phyloP scores from a whole-genome alignment of 179 eudicot genomes.

The Silene coronaria region DNA sequence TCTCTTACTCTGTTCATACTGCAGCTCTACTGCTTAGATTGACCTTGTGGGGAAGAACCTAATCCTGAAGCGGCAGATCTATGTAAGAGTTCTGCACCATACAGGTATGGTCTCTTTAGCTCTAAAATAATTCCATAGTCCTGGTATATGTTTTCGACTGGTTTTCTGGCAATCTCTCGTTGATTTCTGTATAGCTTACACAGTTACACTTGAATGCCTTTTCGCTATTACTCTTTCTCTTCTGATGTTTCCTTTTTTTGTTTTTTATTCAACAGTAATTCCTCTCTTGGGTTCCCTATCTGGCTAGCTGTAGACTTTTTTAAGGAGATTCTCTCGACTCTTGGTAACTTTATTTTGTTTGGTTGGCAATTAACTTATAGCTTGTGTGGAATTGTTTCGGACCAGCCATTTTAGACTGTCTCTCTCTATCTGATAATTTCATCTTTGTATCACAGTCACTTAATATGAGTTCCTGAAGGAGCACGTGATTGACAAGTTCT shows the following conservation, averaged over 20 bases:
- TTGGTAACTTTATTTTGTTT: too few relatives aligned
- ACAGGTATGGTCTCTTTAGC: background rate
- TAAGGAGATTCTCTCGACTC: too few relatives aligned
- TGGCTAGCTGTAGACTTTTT: background rate
- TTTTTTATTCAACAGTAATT: background rate
- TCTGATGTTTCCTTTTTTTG: background rate
- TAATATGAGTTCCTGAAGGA: background rate
- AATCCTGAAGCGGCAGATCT: background rate
- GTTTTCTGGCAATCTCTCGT: background rate
- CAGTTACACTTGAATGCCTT: background rate
- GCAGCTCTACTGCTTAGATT: background rate
- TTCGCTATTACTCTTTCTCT: background rate
- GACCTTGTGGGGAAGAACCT: background rate
- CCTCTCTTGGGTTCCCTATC: background rate
- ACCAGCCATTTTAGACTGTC: background rate
- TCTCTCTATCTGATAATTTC: background rate
- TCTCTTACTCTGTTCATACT: background rate
- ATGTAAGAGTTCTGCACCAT: background rate
- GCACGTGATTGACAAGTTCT: background rate
- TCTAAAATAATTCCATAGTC: background rate
- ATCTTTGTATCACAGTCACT: background rate
- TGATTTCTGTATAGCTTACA: too few relatives aligned
- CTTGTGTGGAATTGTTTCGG: background rate
- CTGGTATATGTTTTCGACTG: background rate
- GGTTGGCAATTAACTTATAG: background rate